Evolutionary conservation across 1,284 basidiomycete species (phyloP).

Genomic region (Rhodotorula glutinis): DNA sequence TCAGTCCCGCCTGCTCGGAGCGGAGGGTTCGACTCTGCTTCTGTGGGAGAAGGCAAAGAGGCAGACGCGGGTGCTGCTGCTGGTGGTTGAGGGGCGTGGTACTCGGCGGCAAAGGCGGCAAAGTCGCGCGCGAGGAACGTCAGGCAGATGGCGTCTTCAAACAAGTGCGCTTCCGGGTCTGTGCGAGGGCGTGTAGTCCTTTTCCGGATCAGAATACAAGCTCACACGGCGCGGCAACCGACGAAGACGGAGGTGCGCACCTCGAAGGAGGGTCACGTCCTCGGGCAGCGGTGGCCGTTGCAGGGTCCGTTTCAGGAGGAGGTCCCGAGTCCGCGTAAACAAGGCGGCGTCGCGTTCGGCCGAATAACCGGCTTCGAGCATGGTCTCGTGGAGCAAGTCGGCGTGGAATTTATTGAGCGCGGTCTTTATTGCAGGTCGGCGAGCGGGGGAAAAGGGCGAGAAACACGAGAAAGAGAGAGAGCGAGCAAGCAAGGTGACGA

Average conservation of each 20-base stretch:
- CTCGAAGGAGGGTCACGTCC: constrained; percentile 8
- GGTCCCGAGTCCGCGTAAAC: constrained; percentile 15
- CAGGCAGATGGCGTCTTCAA: constrained; percentile 34
- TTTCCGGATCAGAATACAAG: too few relatives aligned
- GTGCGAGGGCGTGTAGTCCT: neutral
- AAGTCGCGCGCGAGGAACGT: constrained; percentile 27
- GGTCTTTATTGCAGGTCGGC: neutral
- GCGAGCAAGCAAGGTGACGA: too few relatives aligned
- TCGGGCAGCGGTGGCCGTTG: constrained; percentile 19
- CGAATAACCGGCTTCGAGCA: constrained; percentile 15
- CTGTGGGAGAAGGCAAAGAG: too few relatives aligned
- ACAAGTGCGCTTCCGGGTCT: constrained; percentile 35
- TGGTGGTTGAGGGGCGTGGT: neutral
- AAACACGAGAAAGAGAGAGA: neutral
- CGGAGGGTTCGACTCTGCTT: too few relatives aligned
- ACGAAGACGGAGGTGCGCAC: neutral
- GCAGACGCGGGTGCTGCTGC: neutral
- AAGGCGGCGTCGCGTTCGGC: constrained; percentile 2
- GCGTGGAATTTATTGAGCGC: constrained; percentile 26
- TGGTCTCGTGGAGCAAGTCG: constrained; percentile 6
- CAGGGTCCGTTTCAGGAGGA: constrained; percentile 26
- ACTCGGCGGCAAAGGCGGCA: constrained; percentile 16
- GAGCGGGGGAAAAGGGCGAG: too few relatives aligned
- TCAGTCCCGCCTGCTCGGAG: neutral
- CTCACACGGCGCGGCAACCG: neutral